Percentiles rank a stretch among this genome's conserved stretches.
Evolutionary conservation across 1,139 yeast species (phyloP).

Genomic region (Taphrina deformans): DNA sequence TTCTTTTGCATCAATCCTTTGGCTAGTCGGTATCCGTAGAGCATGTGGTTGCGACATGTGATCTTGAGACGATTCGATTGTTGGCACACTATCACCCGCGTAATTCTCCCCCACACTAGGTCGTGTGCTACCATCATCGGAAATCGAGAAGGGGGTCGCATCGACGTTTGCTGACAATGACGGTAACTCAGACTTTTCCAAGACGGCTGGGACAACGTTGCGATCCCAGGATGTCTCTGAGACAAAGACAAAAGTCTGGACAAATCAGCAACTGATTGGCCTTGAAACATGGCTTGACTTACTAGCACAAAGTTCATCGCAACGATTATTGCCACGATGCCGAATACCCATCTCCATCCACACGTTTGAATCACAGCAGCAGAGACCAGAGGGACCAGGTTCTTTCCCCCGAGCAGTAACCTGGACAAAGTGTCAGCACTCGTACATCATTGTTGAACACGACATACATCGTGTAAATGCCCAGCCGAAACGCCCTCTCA

Average conservation of each 20-base stretch:
- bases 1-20: background rate
- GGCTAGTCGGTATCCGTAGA: background rate
- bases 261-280: background rate
- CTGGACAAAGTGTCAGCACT: too few species aligned
- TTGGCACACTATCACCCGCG: background rate
- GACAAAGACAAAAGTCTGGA: conserved; percentile 55
- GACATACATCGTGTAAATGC: conserved; percentile 56
- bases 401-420: conserved; percentile 61
- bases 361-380: conserved; percentile 56
- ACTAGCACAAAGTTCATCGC: conserved; percentile 50
- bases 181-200: background rate
- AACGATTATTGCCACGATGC: conserved; percentile 59
- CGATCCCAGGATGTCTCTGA: conserved; percentile 70
- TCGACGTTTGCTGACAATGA: background rate
- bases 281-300: background rate
- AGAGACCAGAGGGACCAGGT: conserved; percentile 58
- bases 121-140: background rate
- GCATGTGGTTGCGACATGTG: background rate
- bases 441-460: too few species aligned
- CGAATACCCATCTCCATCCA: conserved; percentile 60
- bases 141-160: background rate
- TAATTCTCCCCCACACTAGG: background rate
- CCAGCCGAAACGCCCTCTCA: conserved; percentile 65
- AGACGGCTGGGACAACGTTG: conserved; percentile 49
- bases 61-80: background rate